Conservation (phyloP, 805 yeast genomes). For the Nakazawaea ernobii region DNA sequence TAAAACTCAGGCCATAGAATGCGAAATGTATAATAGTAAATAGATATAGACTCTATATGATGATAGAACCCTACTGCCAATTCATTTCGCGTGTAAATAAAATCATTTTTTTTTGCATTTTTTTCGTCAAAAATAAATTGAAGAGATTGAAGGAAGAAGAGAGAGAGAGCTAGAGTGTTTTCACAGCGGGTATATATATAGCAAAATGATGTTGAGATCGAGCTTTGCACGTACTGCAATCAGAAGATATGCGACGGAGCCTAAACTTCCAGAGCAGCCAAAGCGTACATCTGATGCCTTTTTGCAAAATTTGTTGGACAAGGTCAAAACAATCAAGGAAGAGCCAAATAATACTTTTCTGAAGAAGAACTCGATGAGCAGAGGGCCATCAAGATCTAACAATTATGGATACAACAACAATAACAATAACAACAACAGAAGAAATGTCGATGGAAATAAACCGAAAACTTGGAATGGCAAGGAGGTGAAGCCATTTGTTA, state of each 20-base stretch:
- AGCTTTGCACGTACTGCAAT: background rate
- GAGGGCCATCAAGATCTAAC: background rate
- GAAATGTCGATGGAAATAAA: background rate
- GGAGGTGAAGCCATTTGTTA: too few species aligned
- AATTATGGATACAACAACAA: background rate
- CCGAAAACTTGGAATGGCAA: background rate
- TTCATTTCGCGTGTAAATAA: background rate
- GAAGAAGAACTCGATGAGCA: background rate
- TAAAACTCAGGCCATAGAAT: too few species aligned
- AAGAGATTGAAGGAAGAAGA: background rate
- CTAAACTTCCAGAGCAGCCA: background rate
- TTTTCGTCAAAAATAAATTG: background rate
- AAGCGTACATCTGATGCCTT: background rate
- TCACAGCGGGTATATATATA: too few species aligned
- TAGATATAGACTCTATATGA: background rate
- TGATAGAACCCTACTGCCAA: too few species aligned
- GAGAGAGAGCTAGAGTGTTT: too few species aligned
- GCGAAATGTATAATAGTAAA: background rate
- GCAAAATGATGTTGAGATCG: conserved; percentile 2
- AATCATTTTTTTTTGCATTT: background rate
- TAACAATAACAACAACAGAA: background rate
- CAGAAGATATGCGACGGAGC: background rate
- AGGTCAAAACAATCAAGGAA: conserved; percentile 4
- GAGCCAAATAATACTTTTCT: background rate
- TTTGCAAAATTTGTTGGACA: conserved; percentile 7